A percentile compares a stretch with the other conserved stretches of the same genome.
These are phyloP conservation scores for Argentina anserina DNA, from an alignment of 306 rosid genomes.

Conservation along the genomic window DNA sequence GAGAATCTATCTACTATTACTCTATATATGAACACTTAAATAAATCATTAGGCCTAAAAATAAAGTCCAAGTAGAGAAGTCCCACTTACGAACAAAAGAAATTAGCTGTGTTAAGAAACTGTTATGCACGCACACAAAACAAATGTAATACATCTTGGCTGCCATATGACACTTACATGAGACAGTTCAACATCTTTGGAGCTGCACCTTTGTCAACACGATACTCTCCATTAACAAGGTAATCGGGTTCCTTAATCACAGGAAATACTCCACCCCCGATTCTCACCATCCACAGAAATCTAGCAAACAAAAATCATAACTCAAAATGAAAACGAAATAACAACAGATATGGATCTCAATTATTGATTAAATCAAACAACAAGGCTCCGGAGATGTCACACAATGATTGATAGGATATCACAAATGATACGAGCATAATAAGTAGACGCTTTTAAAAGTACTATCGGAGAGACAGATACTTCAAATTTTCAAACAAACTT, in stretches of 20 bases:
- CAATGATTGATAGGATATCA: background rate
- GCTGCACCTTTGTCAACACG: conserved; percentile 99
- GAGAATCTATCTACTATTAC: background rate
- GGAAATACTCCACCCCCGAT: conserved; percentile 99
- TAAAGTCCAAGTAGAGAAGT: background rate
- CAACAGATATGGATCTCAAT: background rate
- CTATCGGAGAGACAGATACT: conserved; percentile 4
- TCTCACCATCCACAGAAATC: conserved; percentile 99
- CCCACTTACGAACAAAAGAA: background rate
- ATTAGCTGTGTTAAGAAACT: background rate
- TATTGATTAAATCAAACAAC: background rate
- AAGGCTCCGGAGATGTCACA: background rate
- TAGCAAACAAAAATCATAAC: conserved; percentile 25
- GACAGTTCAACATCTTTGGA: conserved; percentile 99
- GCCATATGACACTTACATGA: conserved; percentile 65
- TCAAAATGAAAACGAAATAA: background rate
- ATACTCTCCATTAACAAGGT: conserved; percentile 96
- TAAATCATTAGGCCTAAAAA: background rate
- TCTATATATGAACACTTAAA: background rate
- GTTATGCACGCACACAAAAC: background rate
- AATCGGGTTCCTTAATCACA: conserved; percentile 95
- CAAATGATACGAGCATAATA: background rate
- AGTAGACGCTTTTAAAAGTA: conserved; percentile 2
- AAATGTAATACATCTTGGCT: background rate
- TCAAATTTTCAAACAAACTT: conserved; percentile 36